phyloP scores from a whole-genome alignment of 441 rosid species.

The Erysimum cheiri region DNA sequence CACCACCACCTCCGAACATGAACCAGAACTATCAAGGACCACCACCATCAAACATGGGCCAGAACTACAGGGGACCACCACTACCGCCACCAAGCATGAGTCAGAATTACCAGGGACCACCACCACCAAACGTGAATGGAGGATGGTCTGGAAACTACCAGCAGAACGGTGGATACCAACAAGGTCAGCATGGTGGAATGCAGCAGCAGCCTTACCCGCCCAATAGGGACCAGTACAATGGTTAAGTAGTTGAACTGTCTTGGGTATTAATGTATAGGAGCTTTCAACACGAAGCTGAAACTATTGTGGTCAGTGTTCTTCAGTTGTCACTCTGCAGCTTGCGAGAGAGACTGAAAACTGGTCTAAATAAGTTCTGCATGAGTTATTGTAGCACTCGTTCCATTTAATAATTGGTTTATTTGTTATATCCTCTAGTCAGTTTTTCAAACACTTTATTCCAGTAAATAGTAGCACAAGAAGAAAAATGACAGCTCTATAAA shows the following conservation, averaged over 20 bases:
- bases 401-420: background rate
- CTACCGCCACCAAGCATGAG: too few relatives aligned
- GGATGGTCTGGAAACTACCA: conserved; percentile 25
- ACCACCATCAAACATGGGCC: background rate
- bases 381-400: background rate
- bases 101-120: conserved; percentile 2
- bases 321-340: conserved; percentile 4
- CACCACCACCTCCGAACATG: background rate
- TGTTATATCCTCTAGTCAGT: background rate
- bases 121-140: conserved; percentile 7
- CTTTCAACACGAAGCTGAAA: background rate
- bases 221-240: background rate
- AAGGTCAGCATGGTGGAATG: conserved; percentile 21
- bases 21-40: background rate
- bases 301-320: background rate
- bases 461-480: conserved; percentile 19
- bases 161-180: conserved; percentile 7
- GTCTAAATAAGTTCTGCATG: background rate
- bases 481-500: conserved; percentile 21
- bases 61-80: conserved; percentile 10
- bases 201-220: conserved; percentile 17
- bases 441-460: background rate
- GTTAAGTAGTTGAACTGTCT: conserved; percentile 16
- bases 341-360: background rate
- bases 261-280: conserved; percentile 10